Conservation (phyloP, 352 stramenopile genomes). For the Phytophthora hybrid region DNA sequence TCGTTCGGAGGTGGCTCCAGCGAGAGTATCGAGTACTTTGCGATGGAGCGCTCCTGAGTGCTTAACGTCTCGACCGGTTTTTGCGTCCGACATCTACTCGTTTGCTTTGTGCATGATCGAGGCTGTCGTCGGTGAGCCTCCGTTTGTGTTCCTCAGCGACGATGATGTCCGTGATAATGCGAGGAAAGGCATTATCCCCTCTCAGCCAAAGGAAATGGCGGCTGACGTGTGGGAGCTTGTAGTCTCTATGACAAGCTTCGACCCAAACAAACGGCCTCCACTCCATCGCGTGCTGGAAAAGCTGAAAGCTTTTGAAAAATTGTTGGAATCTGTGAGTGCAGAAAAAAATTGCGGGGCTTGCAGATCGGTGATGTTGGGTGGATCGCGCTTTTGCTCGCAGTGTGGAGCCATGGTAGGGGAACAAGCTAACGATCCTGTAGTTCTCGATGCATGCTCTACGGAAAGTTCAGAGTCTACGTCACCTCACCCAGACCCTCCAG, state of each 20-base stretch:
- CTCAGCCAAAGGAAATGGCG: constrained; percentile 1
- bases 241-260: constrained; percentile 3
- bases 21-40: background rate
- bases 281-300: constrained; percentile 9
- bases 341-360: constrained; percentile 1
- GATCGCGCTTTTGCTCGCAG: constrained; percentile 8
- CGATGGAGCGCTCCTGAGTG: background rate
- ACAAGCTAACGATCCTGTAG: background rate
- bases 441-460: background rate
- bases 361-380: background rate
- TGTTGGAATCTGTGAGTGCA: background rate
- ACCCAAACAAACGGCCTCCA: constrained; percentile 2
- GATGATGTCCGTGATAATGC: constrained; percentile 15
- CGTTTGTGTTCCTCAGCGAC: background rate
- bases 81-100: constrained; percentile 1
- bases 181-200: constrained; percentile 11
- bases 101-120: constrained; percentile 7
- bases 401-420: background rate
- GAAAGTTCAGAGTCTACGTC: background rate
- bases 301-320: constrained; percentile 6
- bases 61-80: background rate
- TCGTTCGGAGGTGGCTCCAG: background rate
- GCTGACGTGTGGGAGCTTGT: constrained; percentile 5
- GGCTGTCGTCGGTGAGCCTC: background rate
- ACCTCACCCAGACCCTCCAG: background rate